Base-by-base conservation (phyloP, 805 yeast species). In the Wickerhamomyces xylosicus region DNA sequence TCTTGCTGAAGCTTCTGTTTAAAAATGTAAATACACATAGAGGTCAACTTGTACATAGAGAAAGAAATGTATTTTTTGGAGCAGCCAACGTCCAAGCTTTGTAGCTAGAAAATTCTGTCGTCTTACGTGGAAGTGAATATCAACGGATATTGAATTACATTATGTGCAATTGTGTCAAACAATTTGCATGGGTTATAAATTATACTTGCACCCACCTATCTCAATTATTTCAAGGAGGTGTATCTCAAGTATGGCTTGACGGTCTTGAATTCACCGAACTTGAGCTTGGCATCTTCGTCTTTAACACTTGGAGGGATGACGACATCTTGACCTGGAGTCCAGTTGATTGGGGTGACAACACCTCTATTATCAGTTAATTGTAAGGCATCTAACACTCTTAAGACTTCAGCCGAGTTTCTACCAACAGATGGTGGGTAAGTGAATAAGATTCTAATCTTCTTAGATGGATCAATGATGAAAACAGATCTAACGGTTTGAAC, bases 381-480 rank as follows among this genome's bases (percentile, higher is more conserved):
- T 61, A 87, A 69, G 39, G 95, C 83, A 60, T 85, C 95, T 47
- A 87, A 66, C 41, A 83, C 95, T 67, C 97, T 82, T 62, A 89
- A 71, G 29, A 87, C 90, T 71, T 87, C 97, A 42, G 84, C 74
- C 45, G 95, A 74, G 78, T 89, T 87, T 73, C 97, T 83, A 60
- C 97, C 97, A 45, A 85, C 79, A 35, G 95, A 81, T 43, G 96
- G 92, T 42, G 97, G 97, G 71, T 87, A 87, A 18, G 90, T 74
- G 69, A 89, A 63, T 49, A 81, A 78, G 57, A 86, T 71, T 67
- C 96, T 79, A 57, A 89, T 78, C 66, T 82, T 87, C 75, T 87
- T 89, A 51, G 67, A 59, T 49, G 96, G 96, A 64, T 87, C 96
- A 60, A 87, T 86, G 61, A 87, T 67, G 68, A 81, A 89, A 42